Conservation (phyloP, 2,329 filamentous ascomycete genomes). For the Neonectria punicea region DNA sequence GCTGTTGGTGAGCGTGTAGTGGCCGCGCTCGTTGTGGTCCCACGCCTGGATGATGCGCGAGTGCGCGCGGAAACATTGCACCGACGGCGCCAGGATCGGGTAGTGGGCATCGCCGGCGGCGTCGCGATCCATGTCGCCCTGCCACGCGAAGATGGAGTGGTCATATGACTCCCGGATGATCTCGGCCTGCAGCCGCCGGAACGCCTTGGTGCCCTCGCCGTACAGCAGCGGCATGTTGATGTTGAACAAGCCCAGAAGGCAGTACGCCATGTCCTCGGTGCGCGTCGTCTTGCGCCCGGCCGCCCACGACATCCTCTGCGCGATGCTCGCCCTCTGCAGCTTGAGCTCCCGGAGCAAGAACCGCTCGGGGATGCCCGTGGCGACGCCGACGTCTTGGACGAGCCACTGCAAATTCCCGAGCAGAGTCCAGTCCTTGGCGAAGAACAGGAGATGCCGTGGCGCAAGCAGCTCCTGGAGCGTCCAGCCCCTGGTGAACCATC, state of each 20-base stretch:
- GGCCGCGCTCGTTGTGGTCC: slow-evolving; percentile 18
- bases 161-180: slow-evolving; percentile 38
- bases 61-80: slow-evolving; percentile 8
- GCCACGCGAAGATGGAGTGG: slow-evolving; percentile 39
- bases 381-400: slow-evolving; percentile 5
- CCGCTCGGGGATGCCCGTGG: slow-evolving; percentile 27
- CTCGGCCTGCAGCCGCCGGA: slow-evolving; percentile 40
- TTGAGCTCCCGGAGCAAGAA: slow-evolving; percentile 15
- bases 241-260: slow-evolving; percentile 35
- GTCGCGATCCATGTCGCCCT: background rate
- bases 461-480: slow-evolving; percentile 36
- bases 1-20: slow-evolving; percentile 23
- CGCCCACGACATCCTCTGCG: slow-evolving; percentile 38
- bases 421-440: slow-evolving; percentile 24
- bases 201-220: slow-evolving; percentile 36
- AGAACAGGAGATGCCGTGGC: slow-evolving; percentile 23
- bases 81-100: slow-evolving; percentile 17
- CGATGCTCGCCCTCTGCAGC: slow-evolving; percentile 17
- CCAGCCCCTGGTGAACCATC: slow-evolving; percentile 36
- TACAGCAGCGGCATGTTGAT: slow-evolving; percentile 39
- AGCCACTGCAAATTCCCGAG: slow-evolving; percentile 24
- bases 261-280: slow-evolving; percentile 37
- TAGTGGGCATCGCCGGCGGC: background rate
- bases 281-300: slow-evolving; percentile 32
- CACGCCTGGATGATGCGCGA: slow-evolving; percentile 10